A percentile compares a stretch with the other conserved stretches of the same genome.
phyloP scores from a whole-genome alignment of 768 basidiomycete genomes.

The Gymnopilus dilepis region DNA sequence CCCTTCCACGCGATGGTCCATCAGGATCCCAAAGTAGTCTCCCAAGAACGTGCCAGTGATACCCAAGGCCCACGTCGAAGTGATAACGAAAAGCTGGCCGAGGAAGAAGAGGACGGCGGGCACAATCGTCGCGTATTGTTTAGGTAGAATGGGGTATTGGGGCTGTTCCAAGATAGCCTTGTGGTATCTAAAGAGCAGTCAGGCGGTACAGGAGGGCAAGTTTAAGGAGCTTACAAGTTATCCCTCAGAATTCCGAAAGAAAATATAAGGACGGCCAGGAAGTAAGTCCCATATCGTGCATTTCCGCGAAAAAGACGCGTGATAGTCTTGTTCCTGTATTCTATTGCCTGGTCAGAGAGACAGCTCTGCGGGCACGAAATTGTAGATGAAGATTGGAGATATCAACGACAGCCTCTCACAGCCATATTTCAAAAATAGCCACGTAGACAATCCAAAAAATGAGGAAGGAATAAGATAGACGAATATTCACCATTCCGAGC shows the following conservation, averaged over 20 bases:
- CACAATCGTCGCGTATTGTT: slow-evolving; percentile 63
- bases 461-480: too few species aligned
- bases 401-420: not conserved
- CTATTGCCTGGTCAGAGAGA: slow-evolving; percentile 27
- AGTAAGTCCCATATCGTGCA: slow-evolving; percentile 80
- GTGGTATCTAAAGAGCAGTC: slow-evolving; percentile 62
- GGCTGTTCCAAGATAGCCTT: slow-evolving; percentile 82
- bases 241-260: slow-evolving; percentile 86
- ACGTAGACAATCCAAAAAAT: not conserved
- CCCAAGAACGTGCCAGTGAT: slow-evolving; percentile 92
- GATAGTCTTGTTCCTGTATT: slow-evolving; percentile 85
- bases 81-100: slow-evolving; percentile 87
- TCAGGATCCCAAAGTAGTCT: slow-evolving; percentile 86
- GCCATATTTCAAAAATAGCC: not conserved
- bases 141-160: slow-evolving; percentile 62
- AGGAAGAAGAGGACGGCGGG: slow-evolving; percentile 64
- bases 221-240: slow-evolving; percentile 62
- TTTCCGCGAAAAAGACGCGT: slow-evolving; percentile 84
- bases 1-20: slow-evolving; percentile 89
- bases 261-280: slow-evolving; percentile 86
- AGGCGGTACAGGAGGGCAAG: not conserved
- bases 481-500: slow-evolving; percentile 77
- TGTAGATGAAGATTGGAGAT: not conserved
- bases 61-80: slow-evolving; percentile 89
- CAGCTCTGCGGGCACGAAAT: not conserved